Base-by-base conservation (phyloP, 371 early-diverging fungal species). In the Thermomucor indicae-seudaticae region DNA sequence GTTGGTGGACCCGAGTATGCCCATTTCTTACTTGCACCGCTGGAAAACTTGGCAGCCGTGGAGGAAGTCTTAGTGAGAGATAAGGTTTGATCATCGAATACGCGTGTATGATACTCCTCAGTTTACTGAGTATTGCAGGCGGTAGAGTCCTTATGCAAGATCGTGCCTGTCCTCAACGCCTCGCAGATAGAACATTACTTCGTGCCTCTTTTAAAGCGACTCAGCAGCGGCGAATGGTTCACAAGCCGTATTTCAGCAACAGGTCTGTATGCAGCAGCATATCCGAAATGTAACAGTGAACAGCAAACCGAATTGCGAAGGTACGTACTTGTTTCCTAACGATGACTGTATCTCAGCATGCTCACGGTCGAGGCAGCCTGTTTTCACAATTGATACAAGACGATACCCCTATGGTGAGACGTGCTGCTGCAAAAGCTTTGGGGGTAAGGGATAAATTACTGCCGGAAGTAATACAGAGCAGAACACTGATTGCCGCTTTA, bases 401-500 rank as follows among this genome's bases (percentile, higher is more conserved):
- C 67, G 96, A 96, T 49, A 97, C 97, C 11, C 99, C 99, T 30
- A 97, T 98, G 99, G 97, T 96, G 48, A 85, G 97, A 56, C 82
- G 97, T 51, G 91, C 96, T 3, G 94, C 95, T 27, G 93, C 96
- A 14, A 90, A 91, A 14, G 79, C 93, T 52, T 75, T 98, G 30
- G 83, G 85, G 40, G 91, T 90, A 78, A 66, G 78, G 53, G 14
- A n/a, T n/a, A n/a, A n/a, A 14, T n/a, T 49, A 32, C 16, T 10
- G 20, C 7, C 4, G n/a, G 27, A 19, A 17, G 5, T 14, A 11
- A 10, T 40, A 14, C 23, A 31, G 28, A 7, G 17, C 27, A 19
- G 29, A 27, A 22, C 40, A 16, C 31, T 28, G 4, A 19, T 32
- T 8, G 16, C 22, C 24, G 16, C 24, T 22, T 31, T 25, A 11